Base-by-base conservation (phyloP, 1,139 yeast genomes). In the Geotrichum cucujoidarum region DNA sequence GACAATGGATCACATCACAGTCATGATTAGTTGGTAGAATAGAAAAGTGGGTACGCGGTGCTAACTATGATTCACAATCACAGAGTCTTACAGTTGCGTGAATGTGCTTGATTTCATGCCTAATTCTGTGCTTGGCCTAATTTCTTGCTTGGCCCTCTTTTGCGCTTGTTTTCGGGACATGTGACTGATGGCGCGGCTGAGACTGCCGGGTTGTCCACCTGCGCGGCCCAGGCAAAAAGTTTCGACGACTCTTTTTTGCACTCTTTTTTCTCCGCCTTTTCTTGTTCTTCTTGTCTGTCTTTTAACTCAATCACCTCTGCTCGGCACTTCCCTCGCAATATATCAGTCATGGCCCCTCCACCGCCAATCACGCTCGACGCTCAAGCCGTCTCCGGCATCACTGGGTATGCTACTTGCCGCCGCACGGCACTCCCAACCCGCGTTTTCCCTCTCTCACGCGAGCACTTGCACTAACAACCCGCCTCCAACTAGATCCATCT, bases 361-460 rank as follows among this genome's bases (percentile, higher is more conserved):
- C 48, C 53, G 29, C 86, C 88, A n/a, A 77, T 82, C 29, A 73
- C 76, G 32, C 69, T 85, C 50, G 86, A 82, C 58, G 80, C 88
- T 14, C 80, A 80, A 57, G 86, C 87, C 8, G 79, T 88, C 35
- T 83, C 94, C 62, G 95, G 95, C 4, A 84, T 88, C 53, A 78
- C 92, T 22, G 96, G 96, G 59, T 65, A 59, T 16, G 67, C 54
- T n/a, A n/a, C n/a, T n/a, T n/a, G n/a, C n/a, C n/a, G n/a, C n/a
- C n/a, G n/a, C n/a, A n/a, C n/a, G n/a, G n/a, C n/a, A 10, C 32
- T 17, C 1, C 4, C 14, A 8, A 24, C 27, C 6, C 27, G 6
- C 27, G 6, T 24, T 24, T 24, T 24, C 27, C 27, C 27, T n/a
- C n/a, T n/a, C 27, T 10, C 27, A 24, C 27, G 21, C n/a, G 11